Percentiles rank a stretch among this genome's conserved stretches.
Conservation (phyloP, 2,329 filamentous ascomycete species). For the Bipolaris victoriae region DNA sequence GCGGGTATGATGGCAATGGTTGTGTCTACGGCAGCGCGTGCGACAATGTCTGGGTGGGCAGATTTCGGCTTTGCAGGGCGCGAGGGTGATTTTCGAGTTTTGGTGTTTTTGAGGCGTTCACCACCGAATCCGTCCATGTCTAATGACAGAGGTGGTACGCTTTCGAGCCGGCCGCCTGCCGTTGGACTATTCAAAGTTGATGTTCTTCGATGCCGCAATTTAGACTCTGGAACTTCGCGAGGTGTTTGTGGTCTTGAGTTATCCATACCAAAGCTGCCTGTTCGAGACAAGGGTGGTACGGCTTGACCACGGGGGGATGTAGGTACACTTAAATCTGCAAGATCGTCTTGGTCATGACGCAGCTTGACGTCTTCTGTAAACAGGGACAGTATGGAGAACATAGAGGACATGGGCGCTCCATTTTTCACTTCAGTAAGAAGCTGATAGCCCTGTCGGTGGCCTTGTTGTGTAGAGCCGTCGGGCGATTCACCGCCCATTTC, state of each 20-base stretch:
- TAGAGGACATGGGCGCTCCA: constrained; percentile 95
- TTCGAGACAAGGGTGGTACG: constrained; percentile 32
- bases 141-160: constrained; percentile 77
- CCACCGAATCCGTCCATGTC: constrained; percentile 53
- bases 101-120: constrained; percentile 30
- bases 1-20: constrained; percentile 98
- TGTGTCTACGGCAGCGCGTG: constrained; percentile 93
- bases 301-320: constrained; percentile 31
- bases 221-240: constrained; percentile 25
- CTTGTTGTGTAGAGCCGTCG: constrained; percentile 65
- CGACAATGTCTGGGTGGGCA: constrained; percentile 94
- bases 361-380: constrained; percentile 95
- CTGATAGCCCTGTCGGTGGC: constrained; percentile 84
- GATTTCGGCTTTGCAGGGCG: constrained; percentile 65
- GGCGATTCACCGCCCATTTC: constrained; percentile 51
- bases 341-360: constrained; percentile 70
- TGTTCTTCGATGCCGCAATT: constrained; percentile 34
- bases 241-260: constrained; percentile 44
- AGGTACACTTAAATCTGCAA: constrained; percentile 47
- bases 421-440: constrained; percentile 97
- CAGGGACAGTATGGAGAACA: constrained; percentile 95
- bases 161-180: constrained; percentile 53
- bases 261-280: constrained; percentile 41
- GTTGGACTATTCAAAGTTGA: constrained; percentile 46
- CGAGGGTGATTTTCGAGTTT: constrained; percentile 32